Evolutionary conservation across 1,284 basidiomycete genomes (phyloP).

Genomic region (Cutaneotrichosporon dermatis): DNA sequence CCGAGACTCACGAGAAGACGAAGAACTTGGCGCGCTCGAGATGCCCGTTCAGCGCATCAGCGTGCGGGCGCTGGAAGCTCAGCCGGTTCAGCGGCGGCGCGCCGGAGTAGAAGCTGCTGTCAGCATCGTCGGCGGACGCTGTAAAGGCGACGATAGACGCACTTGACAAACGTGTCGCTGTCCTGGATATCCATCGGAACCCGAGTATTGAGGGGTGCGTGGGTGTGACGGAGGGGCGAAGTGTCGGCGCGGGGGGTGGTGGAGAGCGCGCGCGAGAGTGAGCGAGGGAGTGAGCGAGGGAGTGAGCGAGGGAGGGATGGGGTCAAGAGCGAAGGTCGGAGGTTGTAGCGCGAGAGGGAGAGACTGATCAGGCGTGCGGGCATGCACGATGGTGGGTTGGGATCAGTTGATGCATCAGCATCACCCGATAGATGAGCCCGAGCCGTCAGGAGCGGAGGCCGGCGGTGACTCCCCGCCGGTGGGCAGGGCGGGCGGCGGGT

Average conservation of each 20-base stretch:
- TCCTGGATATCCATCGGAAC: background rate
- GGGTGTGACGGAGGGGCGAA: background rate
- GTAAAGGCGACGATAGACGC: background rate
- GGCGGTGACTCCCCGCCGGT: too few relatives aligned
- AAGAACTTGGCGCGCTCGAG: constrained; percentile 65
- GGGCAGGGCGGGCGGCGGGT: too few relatives aligned
- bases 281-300: background rate
- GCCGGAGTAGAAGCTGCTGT: constrained; percentile 64
- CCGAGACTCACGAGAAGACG: constrained; percentile 56
- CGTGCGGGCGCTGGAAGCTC: constrained; percentile 73
- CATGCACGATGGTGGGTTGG: too few relatives aligned
- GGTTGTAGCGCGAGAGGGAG: too few relatives aligned
- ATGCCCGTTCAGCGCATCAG: constrained; percentile 66
- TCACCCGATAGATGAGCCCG: too few relatives aligned
- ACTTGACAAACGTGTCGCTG: constrained; percentile 2
- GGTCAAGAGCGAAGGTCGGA: too few relatives aligned
- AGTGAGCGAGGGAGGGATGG: too few relatives aligned
- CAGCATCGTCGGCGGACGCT: background rate
- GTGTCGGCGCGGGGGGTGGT: background rate
- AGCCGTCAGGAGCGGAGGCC: too few relatives aligned
- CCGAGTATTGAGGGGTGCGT: background rate
- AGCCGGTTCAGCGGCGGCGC: constrained; percentile 75
- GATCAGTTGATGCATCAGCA: too few relatives aligned
- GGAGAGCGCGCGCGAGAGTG: background rate
- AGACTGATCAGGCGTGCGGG: too few relatives aligned